Conservation (phyloP, 1,284 basidiomycete genomes). For the Cryptococcus sp. region DNA sequence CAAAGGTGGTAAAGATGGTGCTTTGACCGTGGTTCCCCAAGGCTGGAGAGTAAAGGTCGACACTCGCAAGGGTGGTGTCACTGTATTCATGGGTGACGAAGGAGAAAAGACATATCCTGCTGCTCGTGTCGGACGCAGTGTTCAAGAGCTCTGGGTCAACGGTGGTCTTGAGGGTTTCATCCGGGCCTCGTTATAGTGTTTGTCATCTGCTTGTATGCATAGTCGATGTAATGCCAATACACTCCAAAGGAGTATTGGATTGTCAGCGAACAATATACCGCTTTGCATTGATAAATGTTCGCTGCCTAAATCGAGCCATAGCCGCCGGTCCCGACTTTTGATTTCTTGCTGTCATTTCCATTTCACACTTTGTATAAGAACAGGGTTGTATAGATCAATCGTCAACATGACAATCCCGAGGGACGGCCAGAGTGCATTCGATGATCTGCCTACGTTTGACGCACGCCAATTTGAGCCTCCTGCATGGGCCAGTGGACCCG, state of each 20-base stretch:
- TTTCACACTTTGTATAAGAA: no score
- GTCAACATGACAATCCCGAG: conserved; percentile 1
- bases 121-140: conserved; percentile 78
- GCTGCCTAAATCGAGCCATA: no score
- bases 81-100: conserved; percentile 56
- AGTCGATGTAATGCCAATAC: no score
- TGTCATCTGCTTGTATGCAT: no score
- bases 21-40: conserved; percentile 71
- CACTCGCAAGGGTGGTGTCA: conserved; percentile 68
- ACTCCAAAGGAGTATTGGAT: no score
- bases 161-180: conserved; percentile 59
- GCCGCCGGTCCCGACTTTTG: no score
- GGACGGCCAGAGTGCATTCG: conserved; percentile 13
- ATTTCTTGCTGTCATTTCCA: no score
- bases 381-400: neutral
- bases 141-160: conserved; percentile 76
- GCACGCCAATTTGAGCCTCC: conserved; percentile 37
- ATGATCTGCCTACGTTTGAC: conserved; percentile 32
- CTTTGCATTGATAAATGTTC: no score
- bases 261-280: no score
- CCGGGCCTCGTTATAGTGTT: conserved; percentile 53
- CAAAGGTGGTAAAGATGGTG: conserved; percentile 71
- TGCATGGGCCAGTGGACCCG: conserved; percentile 31
- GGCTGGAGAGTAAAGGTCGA: conserved; percentile 67
- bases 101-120: conserved; percentile 65